These are phyloP conservation scores for Colletotrichum sp. DNA, from an alignment of 2,329 filamentous ascomycete genomes.

Conservation along the genomic window DNA sequence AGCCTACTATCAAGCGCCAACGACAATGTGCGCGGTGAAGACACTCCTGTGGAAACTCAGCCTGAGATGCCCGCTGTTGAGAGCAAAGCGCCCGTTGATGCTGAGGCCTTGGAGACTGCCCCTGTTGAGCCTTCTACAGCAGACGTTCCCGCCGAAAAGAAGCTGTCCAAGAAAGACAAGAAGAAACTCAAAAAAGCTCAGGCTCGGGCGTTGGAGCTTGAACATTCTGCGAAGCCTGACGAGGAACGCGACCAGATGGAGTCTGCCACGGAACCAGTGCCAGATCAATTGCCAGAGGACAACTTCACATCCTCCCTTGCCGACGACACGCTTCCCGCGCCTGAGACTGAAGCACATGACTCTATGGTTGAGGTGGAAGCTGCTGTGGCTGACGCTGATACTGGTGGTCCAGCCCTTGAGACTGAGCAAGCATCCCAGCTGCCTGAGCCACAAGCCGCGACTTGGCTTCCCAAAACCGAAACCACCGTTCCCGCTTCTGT, in stretches of 20 bases:
- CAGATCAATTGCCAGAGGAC: background rate
- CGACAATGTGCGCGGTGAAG: background rate
- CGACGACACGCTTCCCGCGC: slow-evolving; percentile 13
- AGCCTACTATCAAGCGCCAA: background rate
- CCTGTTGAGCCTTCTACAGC: background rate
- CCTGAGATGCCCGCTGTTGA: background rate
- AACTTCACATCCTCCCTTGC: background rate
- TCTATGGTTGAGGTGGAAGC: background rate
- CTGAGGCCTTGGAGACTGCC: background rate
- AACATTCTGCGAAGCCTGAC: background rate
- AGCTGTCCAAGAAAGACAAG: slow-evolving; percentile 27
- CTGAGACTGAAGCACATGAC: background rate
- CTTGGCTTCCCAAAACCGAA: background rate
- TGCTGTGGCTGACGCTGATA: background rate
- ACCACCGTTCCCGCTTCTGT: background rate
- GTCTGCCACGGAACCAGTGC: background rate
- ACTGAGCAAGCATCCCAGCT: background rate
- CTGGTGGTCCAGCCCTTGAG: background rate
- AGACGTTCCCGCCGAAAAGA: background rate
- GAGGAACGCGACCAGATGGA: background rate
- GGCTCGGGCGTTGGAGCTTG: slow-evolving; percentile 14
- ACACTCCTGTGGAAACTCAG: background rate
- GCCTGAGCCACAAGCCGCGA: background rate
- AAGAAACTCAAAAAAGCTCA: slow-evolving; percentile 29
- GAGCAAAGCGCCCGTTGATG: background rate